These are phyloP conservation scores for Saccharomycopsis oosterbeekiorum DNA, from an alignment of 805 yeast genomes.

Conservation along the genomic window DNA sequence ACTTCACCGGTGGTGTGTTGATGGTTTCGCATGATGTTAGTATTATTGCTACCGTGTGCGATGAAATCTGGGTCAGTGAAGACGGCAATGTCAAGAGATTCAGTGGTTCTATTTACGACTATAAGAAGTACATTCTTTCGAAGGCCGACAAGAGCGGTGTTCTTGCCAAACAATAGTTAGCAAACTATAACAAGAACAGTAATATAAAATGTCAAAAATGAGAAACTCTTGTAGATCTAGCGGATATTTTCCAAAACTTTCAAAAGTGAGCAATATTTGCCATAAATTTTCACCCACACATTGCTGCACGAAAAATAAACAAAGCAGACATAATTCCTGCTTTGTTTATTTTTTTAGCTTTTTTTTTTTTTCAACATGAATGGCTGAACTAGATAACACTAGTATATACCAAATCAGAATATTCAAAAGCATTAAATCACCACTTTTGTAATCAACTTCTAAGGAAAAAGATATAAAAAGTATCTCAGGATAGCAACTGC, in stretches of 20 bases:
- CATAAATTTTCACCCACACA: background rate
- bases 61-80: constrained; percentile 94
- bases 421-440: no score
- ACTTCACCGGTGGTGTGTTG: constrained; percentile 89
- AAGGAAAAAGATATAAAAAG: background rate
- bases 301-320: background rate
- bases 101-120: constrained; percentile 75
- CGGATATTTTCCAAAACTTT: background rate
- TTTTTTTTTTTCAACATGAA: constrained; percentile 1
- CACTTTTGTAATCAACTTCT: background rate
- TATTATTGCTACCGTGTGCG: constrained; percentile 79
- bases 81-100: constrained; percentile 69
- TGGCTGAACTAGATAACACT: background rate
- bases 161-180: constrained; percentile 68
- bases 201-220: background rate
- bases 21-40: constrained; percentile 98
- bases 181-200: background rate
- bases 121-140: constrained; percentile 77
- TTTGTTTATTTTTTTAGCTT: background rate
- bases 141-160: constrained; percentile 81
- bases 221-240: background rate
- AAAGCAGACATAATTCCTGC: background rate
- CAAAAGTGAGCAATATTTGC: background rate
- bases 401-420: background rate
- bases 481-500: background rate